phyloP scores from a whole-genome alignment of 768 basidiomycete species.

The Termitomyces sp. region DNA sequence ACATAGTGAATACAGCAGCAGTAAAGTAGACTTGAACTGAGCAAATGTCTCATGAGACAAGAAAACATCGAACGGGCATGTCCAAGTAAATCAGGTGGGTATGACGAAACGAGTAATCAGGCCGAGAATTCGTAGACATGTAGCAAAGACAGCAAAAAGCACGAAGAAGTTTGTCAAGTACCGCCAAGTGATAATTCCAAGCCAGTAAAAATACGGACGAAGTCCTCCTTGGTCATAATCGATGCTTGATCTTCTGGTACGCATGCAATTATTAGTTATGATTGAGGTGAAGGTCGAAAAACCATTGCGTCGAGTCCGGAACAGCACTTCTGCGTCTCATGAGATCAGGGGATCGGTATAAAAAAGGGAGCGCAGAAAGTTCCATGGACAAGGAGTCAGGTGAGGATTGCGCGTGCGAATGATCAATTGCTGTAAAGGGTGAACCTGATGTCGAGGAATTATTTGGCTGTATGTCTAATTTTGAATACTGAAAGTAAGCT shows the following conservation, averaged over 20 bases:
- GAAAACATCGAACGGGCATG: too few relatives aligned
- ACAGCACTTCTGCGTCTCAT: constrained; percentile 2
- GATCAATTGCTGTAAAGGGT: background rate
- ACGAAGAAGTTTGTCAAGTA: background rate
- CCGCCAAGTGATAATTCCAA: background rate
- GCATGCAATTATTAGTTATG: background rate
- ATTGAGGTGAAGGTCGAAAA: background rate
- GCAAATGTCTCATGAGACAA: background rate
- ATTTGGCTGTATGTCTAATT: background rate
- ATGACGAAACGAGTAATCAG: background rate
- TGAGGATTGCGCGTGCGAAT: background rate
- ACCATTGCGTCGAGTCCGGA: constrained; percentile 9
- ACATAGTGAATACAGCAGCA: background rate
- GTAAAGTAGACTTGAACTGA: background rate
- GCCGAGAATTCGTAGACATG: background rate
- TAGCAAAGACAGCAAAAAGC: background rate
- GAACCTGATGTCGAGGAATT: background rate
- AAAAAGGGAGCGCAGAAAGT: constrained; percentile 10
- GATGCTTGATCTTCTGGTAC: background rate
- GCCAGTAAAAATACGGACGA: background rate
- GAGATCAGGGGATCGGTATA: constrained; percentile 9
- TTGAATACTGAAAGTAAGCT: background rate
- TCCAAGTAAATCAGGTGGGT: background rate
- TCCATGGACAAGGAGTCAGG: constrained; percentile 2
- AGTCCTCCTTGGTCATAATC: background rate